Base-by-base conservation (phyloP, 2,329 filamentous ascomycete genomes). In the Dactylellina leptospora region DNA sequence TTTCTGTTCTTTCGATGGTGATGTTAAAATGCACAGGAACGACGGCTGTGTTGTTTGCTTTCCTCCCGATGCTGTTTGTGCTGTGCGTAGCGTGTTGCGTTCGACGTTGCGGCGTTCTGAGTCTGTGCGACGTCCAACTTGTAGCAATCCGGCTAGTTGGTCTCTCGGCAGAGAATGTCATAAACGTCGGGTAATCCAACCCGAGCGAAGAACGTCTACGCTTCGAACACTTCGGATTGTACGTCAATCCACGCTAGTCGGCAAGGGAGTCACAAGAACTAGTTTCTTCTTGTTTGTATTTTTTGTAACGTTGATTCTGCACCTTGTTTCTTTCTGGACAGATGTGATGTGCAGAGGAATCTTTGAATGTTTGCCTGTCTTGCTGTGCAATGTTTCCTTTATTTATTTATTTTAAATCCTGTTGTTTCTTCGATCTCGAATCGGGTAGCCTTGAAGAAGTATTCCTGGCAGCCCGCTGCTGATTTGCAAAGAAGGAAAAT, bases 381-480 rank as follows among this genome's bases (percentile, higher is more conserved):
- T n/a, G n/a, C n/a, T n/a, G n/a, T n/a, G n/a, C n/a, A n/a, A n/a
- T n/a, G n/a, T n/a, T n/a, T n/a, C n/a, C n/a, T n/a, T n/a, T n/a
- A n/a, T n/a, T n/a, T n/a, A n/a, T n/a, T n/a, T n/a, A n/a, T n/a
- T n/a, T n/a, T n/a, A n/a, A n/a, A n/a, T n/a, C n/a, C n/a, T n/a
- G n/a, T n/a, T n/a, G n/a, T n/a, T n/a, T n/a, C n/a, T n/a, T n/a
- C n/a, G n/a, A n/a, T n/a, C n/a, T n/a, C n/a, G n/a, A n/a, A 0
- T 60, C 58, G 58, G 47, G 25, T 62, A 10, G 23, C 53, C 16
- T 36, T 63, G 59, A 54, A 54, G 23, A 63, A 55, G n/a, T 45
- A 38, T 47, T 54, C 38, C 55, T 16, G 59, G 59, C 38, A 55
- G 27, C 59, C 59, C 47, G 59, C 38, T 23, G 20, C 48, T 40